Evolutionary conservation across 1,139 yeast species (phyloP).

Genomic region (Saccharomyces hybrid): DNA sequence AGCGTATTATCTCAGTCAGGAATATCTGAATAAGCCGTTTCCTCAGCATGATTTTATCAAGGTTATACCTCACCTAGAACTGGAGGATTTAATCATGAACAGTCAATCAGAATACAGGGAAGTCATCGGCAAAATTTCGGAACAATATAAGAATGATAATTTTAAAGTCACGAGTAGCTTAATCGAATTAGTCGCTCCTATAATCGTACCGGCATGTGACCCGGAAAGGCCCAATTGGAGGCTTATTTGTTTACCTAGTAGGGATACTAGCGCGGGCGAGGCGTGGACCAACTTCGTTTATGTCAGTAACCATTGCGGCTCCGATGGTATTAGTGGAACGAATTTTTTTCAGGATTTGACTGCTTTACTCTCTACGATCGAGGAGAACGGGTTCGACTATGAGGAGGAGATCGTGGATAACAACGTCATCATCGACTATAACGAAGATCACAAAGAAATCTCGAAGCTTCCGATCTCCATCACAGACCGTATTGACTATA

Average conservation of each 20-base stretch:
- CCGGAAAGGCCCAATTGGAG: conserved; percentile 23
- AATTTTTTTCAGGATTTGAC: conserved; percentile 20
- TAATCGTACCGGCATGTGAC: conserved; percentile 16
- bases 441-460: conserved; percentile 8
- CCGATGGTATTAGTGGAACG: conserved; percentile 21
- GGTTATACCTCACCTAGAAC: conserved; percentile 10
- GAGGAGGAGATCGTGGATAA: conserved; percentile 1
- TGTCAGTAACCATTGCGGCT: conserved; percentile 21
- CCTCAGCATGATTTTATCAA: conserved; percentile 22
- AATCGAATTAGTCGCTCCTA: conserved; percentile 11
- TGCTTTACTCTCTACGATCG: conserved; percentile 5
- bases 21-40: conserved; percentile 16
- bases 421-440: conserved; percentile 12
- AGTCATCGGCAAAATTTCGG: conserved; percentile 7
- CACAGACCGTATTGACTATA: conserved; percentile 18
- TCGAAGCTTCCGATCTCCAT: conserved; percentile 16
- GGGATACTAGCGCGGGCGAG: not conserved
- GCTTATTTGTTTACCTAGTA: conserved; percentile 13
- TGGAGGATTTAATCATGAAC: conserved; percentile 20
- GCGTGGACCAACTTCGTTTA: conserved; percentile 11
- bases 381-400: not conserved
- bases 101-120: conserved; percentile 13
- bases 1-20: conserved; percentile 17
- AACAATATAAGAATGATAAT: conserved; percentile 11
- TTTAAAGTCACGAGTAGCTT: conserved; percentile 10